Evolutionary conservation across 2,329 filamentous ascomycete genomes (phyloP).

Genomic region (Nannizzia gypsea): DNA sequence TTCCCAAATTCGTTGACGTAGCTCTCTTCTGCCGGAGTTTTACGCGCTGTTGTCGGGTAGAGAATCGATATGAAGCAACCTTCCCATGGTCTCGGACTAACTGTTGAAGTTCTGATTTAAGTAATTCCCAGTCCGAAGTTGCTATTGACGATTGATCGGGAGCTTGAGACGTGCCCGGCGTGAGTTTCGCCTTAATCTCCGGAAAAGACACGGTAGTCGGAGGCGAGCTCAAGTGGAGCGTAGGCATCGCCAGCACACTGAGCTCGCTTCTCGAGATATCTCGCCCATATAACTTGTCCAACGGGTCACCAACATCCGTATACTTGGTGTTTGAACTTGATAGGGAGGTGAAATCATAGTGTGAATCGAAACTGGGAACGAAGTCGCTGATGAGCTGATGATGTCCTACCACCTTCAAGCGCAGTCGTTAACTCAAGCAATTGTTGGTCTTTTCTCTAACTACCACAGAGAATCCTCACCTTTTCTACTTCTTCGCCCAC

Average conservation of each 20-base stretch:
- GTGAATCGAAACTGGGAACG: background rate
- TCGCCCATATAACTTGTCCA: background rate
- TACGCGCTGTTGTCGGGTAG: constrained; percentile 11
- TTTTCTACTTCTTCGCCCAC: background rate
- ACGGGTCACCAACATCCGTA: background rate
- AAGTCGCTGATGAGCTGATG: background rate
- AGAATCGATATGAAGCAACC: background rate
- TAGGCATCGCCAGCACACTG: background rate
- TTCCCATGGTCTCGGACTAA: constrained; percentile 16
- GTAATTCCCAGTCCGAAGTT: background rate
- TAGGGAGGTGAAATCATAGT: background rate
- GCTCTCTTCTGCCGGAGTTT: constrained; percentile 19
- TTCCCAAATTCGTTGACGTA: constrained; percentile 16
- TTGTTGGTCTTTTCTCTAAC: background rate
- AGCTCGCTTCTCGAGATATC: background rate
- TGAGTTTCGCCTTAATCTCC: background rate
- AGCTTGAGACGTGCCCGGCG: background rate
- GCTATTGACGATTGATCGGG: background rate
- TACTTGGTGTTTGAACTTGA: background rate
- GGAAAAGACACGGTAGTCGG: background rate
- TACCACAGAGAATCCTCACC: background rate
- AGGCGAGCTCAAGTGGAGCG: background rate
- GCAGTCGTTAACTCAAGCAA: background rate
- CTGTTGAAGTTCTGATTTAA: constrained; percentile 11
- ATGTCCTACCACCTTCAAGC: background rate